A percentile compares a stretch with the other conserved stretches of the same genome.
Evolutionary conservation across 208 protist species (phyloP).

Genomic region (Tetramitus jugosus): DNA sequence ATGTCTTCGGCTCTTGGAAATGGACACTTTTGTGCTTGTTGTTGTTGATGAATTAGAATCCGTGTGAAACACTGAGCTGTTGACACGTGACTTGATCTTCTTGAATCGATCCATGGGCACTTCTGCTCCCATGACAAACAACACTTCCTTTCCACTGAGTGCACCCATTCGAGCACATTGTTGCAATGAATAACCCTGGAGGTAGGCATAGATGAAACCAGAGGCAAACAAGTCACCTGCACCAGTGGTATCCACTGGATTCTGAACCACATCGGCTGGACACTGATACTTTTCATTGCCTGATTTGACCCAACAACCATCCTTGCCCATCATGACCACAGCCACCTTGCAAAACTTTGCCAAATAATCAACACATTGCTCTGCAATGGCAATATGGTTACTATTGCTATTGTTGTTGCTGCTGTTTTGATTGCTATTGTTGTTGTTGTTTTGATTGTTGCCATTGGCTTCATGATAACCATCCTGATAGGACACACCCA

Average conservation of each 20-base stretch:
- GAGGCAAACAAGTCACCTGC: slow-evolving; percentile 10
- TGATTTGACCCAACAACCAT: background rate
- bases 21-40: no score
- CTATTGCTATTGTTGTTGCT: no score
- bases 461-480: no score
- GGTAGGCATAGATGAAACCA: slow-evolving; percentile 2
- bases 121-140: background rate
- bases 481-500: no score
- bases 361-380: background rate
- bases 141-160: background rate
- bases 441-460: no score
- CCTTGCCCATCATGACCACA: background rate
- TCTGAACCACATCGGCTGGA: background rate
- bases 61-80: no score
- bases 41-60: no score
- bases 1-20: no score
- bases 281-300: background rate
- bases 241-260: slow-evolving; percentile 5
- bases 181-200: background rate
- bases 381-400: background rate
- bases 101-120: no score
- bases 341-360: background rate
- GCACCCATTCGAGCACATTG: background rate
- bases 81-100: no score
- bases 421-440: no score